Evolutionary conservation across 139 green algal genomes (phyloP).

Genomic region (Picochlorum sp.): DNA sequence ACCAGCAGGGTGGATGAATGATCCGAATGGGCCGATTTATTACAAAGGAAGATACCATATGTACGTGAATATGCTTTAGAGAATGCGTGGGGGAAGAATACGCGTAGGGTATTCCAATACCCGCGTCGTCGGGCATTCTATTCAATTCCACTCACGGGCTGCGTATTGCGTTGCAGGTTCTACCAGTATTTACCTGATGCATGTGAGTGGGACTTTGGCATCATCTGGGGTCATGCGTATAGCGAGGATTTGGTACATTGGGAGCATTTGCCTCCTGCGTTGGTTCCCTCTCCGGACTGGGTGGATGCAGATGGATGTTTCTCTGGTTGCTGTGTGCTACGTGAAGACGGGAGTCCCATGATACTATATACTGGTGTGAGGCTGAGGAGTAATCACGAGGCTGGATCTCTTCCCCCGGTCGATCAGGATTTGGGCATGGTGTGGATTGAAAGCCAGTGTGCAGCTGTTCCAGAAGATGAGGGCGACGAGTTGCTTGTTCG

Average conservation of each 20-base stretch:
- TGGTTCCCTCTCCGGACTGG: slow-evolving; percentile 54
- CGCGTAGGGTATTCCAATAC: neutral
- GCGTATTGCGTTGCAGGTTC: slow-evolving; percentile 42
- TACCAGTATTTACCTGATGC: slow-evolving; percentile 64
- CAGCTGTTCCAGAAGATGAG: slow-evolving; percentile 40
- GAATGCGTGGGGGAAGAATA: neutral
- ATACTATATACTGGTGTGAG: slow-evolving; percentile 68
- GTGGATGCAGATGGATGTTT: slow-evolving; percentile 77
- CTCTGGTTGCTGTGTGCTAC: slow-evolving; percentile 51
- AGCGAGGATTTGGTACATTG: slow-evolving; percentile 63
- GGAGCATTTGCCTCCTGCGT: slow-evolving; percentile 57
- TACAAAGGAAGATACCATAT: slow-evolving; percentile 50
- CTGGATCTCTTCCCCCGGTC: slow-evolving; percentile 24
- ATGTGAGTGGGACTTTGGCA: slow-evolving; percentile 72
- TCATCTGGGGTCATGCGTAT: slow-evolving; percentile 72
- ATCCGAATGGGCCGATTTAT: slow-evolving; percentile 56
- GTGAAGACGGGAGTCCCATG: slow-evolving; percentile 47
- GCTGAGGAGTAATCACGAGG: slow-evolving; percentile 51
- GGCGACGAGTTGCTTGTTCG: slow-evolving; percentile 43
- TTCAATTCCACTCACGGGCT: neutral
- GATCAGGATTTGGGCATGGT: slow-evolving; percentile 51
- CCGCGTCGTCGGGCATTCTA: neutral
- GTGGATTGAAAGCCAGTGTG: slow-evolving; percentile 74
- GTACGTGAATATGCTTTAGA: slow-evolving; percentile 16
- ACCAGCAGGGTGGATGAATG: slow-evolving; percentile 51